phyloP scores from a whole-genome alignment of 768 basidiomycete genomes.

The Boletus tomentosulus region DNA sequence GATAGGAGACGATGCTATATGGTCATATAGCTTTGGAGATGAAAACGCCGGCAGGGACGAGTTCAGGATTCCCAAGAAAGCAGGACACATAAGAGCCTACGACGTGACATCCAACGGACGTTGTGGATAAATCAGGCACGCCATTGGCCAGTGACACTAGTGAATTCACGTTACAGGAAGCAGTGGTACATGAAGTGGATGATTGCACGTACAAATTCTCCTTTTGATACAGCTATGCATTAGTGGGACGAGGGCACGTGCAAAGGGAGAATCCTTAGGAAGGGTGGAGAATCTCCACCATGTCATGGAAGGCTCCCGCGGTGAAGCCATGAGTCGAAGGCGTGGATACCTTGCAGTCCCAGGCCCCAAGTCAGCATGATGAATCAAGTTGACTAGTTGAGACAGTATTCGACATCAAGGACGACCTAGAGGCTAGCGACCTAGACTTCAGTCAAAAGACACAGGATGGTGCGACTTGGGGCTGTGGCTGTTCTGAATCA shows the following conservation, averaged over 20 bases:
- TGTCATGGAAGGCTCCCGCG: slow-evolving; percentile 13
- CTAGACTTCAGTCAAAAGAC: neutral
- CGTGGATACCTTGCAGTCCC: slow-evolving; percentile 11
- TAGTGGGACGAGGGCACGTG: slow-evolving; percentile 14
- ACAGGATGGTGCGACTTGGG: slow-evolving; percentile 1
- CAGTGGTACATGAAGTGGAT: too few relatives aligned
- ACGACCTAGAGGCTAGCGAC: neutral
- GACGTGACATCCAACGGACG: too few relatives aligned
- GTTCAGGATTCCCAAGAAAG: slow-evolving; percentile 2
- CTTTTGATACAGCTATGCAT: neutral
- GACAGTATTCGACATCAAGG: neutral
- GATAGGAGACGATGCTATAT: neutral
- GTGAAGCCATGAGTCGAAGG: slow-evolving; percentile 17
- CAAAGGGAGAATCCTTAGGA: slow-evolving; percentile 18
- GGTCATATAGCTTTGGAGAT: neutral
- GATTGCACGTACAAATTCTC: too few relatives aligned
- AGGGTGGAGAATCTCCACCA: slow-evolving; percentile 25
- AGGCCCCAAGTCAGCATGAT: neutral
- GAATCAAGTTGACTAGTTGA: neutral
- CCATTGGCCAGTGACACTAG: neutral
- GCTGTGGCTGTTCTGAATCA: slow-evolving; percentile 18
- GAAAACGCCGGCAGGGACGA: neutral
- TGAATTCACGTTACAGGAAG: too few relatives aligned
- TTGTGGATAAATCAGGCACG: neutral
- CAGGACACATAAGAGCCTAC: neutral